Conservation (phyloP, 805 yeast species). For the Yamadazyma tumulicola region DNA sequence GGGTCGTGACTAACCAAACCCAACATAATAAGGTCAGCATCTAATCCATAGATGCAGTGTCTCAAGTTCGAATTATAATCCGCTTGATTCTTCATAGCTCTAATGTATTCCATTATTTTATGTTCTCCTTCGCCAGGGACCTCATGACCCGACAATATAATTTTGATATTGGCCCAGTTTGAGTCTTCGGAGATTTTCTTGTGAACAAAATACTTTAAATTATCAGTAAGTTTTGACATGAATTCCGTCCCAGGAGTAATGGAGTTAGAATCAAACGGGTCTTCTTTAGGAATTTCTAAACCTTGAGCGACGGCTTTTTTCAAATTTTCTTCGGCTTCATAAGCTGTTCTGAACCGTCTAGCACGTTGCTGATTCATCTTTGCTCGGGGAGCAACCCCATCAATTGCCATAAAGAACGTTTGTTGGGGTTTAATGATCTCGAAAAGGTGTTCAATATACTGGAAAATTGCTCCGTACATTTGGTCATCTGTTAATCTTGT, state of each 20-base stretch:
- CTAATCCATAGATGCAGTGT: slow-evolving; percentile 93
- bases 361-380: slow-evolving; percentile 98
- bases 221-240: slow-evolving; percentile 82
- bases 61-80: slow-evolving; percentile 76
- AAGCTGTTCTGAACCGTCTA: slow-evolving; percentile 90
- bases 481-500: slow-evolving; percentile 79
- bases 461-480: slow-evolving; percentile 88
- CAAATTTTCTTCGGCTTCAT: slow-evolving; percentile 81
- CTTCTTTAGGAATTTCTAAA: slow-evolving; percentile 71
- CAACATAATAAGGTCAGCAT: slow-evolving; percentile 93
- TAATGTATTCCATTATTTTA: slow-evolving; percentile 89
- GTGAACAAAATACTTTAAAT: slow-evolving; percentile 82
- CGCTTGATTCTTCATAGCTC: slow-evolving; percentile 70
- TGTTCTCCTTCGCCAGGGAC: slow-evolving; percentile 99
- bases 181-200: slow-evolving; percentile 84
- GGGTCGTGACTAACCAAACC: slow-evolving; percentile 92
- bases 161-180: slow-evolving; percentile 75
- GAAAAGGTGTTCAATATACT: slow-evolving; percentile 91
- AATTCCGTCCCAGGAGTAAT: slow-evolving; percentile 97
- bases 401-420: slow-evolving; percentile 92
- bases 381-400: slow-evolving; percentile 98
- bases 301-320: slow-evolving; percentile 73
- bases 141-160: slow-evolving; percentile 87
- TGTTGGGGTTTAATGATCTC: slow-evolving; percentile 82
- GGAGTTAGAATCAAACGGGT: slow-evolving; percentile 86